Evolutionary conservation across 768 basidiomycete genomes (phyloP).

Genomic region (Termitomyces sp.): DNA sequence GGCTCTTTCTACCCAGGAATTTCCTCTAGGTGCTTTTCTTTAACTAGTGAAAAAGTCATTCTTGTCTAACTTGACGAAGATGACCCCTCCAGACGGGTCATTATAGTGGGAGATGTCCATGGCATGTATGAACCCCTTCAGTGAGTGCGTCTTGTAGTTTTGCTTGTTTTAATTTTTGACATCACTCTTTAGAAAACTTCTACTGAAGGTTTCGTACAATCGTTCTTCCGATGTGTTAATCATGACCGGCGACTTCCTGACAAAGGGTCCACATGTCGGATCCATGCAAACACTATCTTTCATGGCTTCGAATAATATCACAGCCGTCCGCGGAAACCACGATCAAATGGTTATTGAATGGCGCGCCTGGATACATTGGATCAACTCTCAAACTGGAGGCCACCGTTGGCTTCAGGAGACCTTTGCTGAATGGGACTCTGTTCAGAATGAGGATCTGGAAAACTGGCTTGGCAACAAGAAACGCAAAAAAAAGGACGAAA

Average conservation of each 20-base stretch:
- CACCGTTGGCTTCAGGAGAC: conserved; percentile 52
- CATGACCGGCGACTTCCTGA: conserved; percentile 79
- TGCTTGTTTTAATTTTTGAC: neutral
- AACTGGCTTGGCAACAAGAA: conserved; percentile 35
- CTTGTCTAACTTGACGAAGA: conserved; percentile 30
- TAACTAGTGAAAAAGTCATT: neutral
- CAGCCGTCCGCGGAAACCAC: conserved; percentile 91
- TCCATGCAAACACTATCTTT: conserved; percentile 63
- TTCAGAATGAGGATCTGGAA: conserved; percentile 30
- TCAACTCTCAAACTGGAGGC: conserved; percentile 43
- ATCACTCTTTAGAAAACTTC: conserved; percentile 49
- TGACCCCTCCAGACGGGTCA: conserved; percentile 49
- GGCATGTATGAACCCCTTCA: conserved; percentile 68
- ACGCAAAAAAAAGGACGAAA: conserved; percentile 20
- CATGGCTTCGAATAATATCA: conserved; percentile 59
- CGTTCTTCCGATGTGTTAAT: conserved; percentile 64
- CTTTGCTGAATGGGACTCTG: conserved; percentile 40
- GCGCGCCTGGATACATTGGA: conserved; percentile 85
- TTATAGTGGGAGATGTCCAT: conserved; percentile 88
- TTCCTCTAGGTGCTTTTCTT: conserved; percentile 48
- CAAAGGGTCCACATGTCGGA: conserved; percentile 61
- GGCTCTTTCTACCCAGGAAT: conserved; percentile 43
- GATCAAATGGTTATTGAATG: conserved; percentile 91
- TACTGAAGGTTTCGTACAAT: conserved; percentile 59
- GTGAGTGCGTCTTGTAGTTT: conserved; percentile 36